Evolutionary conservation across 768 basidiomycete species (phyloP), one percentile per base, ranked within the genome.

Genomic region (Amanita rimosa): DNA sequence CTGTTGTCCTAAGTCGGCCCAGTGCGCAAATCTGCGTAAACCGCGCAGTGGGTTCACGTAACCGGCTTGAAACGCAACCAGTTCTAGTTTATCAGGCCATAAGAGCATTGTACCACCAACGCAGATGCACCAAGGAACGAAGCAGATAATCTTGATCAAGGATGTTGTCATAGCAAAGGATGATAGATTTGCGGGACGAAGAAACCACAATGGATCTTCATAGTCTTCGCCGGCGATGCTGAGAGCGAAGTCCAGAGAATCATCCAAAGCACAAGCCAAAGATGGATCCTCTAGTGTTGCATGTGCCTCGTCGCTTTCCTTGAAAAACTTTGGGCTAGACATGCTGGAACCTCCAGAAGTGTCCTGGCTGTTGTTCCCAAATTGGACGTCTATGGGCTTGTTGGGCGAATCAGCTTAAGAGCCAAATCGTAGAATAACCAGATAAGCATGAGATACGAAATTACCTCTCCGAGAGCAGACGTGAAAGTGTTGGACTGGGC

Each of bases 111-210:
- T 56, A 3, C 63, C 71, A 27, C 73, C 72, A n/a, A 72, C 68
- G 29, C 63, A 57, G 34, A 67, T 56, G 48, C 70, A 71, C 73
- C 73, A 74, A 31, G 73, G 73, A 0, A 74, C 44, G 52, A 74
- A 72, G 17, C 65, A 55, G 2, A 66, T 4, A 9, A 63, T 34
- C 33, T 29, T 48, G 10, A 27, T 17, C 2, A 40, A n/a, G 11
- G 38, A 40, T 11, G 27, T 39, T n/a, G 37, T 61, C 60, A 27
- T 63, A 46, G 17, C 62, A 45, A 38, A 58, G 46, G 27, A 45
- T 36, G 19, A 59, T 31, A 22, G 63, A 35, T 29, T 55, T 51
- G 10, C 36, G 48, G 35, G 56, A 43, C 35, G 54, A 53, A 52
- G 39, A 27, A 48, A 44, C 29, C 44, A 53, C 10, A 48, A 27